Conservation (phyloP, 2,329 filamentous ascomycete genomes). For the Ascochyta fabae region DNA sequence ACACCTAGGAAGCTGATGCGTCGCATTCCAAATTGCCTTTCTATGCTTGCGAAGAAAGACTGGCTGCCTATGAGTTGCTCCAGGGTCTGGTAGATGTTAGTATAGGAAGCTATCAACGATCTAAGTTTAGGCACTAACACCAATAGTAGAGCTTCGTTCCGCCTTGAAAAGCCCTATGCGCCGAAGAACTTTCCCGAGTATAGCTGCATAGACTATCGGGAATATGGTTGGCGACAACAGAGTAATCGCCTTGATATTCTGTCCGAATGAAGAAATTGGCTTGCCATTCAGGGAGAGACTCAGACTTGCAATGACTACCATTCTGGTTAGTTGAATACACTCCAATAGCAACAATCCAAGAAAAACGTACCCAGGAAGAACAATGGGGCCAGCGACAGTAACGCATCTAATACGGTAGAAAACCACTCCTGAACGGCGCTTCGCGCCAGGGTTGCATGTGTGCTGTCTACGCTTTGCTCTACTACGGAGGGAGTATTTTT, state of each 20-base stretch:
- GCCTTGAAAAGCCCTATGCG: slow-evolving; percentile 7
- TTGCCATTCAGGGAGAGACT: background rate
- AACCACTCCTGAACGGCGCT: background rate
- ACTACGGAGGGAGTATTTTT: background rate
- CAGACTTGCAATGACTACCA: background rate
- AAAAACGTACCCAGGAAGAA: background rate
- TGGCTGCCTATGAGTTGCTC: slow-evolving; percentile 6
- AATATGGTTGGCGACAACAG: slow-evolving; percentile 8
- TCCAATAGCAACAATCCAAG: background rate
- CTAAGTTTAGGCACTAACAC: background rate
- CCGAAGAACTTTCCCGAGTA: background rate
- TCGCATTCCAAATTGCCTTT: slow-evolving; percentile 1
- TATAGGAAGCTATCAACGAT: background rate
- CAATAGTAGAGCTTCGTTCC: slow-evolving; percentile 3
- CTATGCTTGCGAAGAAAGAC: slow-evolving; percentile 2
- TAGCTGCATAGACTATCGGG: slow-evolving; percentile 7
- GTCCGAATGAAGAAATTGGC: background rate
- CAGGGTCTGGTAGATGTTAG: background rate
- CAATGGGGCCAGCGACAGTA: background rate
- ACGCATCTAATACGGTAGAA: background rate
- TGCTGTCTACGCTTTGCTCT: background rate
- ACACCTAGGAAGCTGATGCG: background rate
- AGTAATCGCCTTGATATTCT: slow-evolving; percentile 2
- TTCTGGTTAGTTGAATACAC: background rate
- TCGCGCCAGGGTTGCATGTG: background rate